Conservation (phyloP, 768 basidiomycete genomes). For the Coprinopsis marcescibilis region DNA sequence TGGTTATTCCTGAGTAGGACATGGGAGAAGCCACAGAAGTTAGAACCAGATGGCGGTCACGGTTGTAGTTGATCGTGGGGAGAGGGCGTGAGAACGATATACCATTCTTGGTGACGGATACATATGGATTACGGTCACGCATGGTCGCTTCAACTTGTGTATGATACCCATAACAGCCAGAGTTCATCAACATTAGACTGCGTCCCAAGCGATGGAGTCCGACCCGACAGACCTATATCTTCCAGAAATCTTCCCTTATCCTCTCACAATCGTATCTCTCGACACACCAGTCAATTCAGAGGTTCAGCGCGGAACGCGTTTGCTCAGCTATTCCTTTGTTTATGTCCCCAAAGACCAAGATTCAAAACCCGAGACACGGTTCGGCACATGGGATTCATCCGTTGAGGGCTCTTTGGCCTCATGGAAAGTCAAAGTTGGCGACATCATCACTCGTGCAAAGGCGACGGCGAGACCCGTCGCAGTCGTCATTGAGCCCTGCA, state of each 20-base stretch:
- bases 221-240: conserved; percentile 72
- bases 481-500: conserved; percentile 84
- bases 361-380: conserved; percentile 57
- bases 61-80: too few species aligned
- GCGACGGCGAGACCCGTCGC: conserved; percentile 60
- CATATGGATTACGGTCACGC: background rate
- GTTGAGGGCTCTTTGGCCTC: conserved; percentile 70
- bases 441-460: conserved; percentile 52
- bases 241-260: conserved; percentile 77
- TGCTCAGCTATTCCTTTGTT: conserved; percentile 82
- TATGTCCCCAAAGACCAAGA: conserved; percentile 43
- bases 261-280: conserved; percentile 73
- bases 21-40: too few species aligned
- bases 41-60: too few species aligned
- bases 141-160: background rate
- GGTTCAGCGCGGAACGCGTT: conserved; percentile 66
- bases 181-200: background rate
- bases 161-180: background rate
- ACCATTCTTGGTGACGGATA: background rate
- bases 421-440: conserved; percentile 68
- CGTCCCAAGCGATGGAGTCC: conserved; percentile 19
- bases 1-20: too few species aligned
- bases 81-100: background rate
- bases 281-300: conserved; percentile 38
- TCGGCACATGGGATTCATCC: conserved; percentile 88